Evolutionary conservation across 805 yeast species (phyloP).

Genomic region (Ascoidea tarda): DNA sequence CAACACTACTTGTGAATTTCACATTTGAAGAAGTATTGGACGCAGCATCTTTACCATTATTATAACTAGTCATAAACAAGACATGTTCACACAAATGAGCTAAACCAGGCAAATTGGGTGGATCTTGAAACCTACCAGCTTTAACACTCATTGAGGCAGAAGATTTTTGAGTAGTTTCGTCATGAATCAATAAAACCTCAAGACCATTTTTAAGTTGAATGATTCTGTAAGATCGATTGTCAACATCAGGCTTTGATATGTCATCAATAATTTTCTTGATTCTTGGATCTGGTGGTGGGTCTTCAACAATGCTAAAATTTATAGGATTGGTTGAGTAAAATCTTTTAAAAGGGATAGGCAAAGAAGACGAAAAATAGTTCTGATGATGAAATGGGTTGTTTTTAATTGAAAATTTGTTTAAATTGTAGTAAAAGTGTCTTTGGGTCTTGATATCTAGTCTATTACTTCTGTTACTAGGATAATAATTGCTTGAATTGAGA

Average conservation of each 20-base stretch:
- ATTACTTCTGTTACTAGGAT: no score
- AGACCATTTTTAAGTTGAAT: constrained; percentile 45
- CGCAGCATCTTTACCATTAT: background rate
- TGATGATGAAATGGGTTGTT: no score
- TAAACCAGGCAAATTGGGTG: constrained; percentile 47
- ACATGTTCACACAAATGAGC: constrained; percentile 73
- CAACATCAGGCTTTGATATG: constrained; percentile 31
- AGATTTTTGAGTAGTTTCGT: constrained; percentile 55
- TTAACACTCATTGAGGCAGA: constrained; percentile 73
- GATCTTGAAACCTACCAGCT: constrained; percentile 66
- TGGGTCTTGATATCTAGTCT: no score
- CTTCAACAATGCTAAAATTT: background rate
- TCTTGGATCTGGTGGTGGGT: background rate
- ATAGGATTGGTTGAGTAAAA: background rate
- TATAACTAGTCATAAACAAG: constrained; percentile 56
- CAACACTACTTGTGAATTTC: constrained; percentile 44
- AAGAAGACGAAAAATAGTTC: no score
- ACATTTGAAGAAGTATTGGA: no score
- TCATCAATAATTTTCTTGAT: background rate
- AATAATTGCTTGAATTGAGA: no score
- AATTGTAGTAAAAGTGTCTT: no score
- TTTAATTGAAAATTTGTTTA: no score
- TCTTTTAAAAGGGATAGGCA: background rate
- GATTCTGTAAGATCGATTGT: constrained; percentile 64
- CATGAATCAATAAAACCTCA: constrained; percentile 50